Conservation (phyloP, 2,329 filamentous ascomycete genomes). For the Fusarium albosuccineum region DNA sequence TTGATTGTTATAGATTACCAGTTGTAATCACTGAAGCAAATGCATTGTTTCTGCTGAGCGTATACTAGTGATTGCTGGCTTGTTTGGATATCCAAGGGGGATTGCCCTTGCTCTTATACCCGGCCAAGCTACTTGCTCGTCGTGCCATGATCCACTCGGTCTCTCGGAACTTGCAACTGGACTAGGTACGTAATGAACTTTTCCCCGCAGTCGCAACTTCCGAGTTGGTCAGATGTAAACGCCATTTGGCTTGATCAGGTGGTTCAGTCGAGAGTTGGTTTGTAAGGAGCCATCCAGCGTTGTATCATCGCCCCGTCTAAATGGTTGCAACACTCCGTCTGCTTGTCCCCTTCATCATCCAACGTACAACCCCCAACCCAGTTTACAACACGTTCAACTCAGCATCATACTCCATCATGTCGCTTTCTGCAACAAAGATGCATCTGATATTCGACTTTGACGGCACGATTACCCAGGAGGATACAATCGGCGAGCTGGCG, state of each 20-base stretch:
- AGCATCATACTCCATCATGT: not conserved
- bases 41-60: not conserved
- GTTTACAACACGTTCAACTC: conserved; percentile 7
- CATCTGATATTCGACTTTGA: conserved; percentile 70
- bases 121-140: conserved; percentile 11
- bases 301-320: conserved; percentile 9
- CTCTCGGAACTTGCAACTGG: conserved; percentile 17
- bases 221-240: conserved; percentile 18
- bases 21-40: conserved; percentile 32
- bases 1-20: conserved; percentile 32
- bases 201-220: conserved; percentile 35
- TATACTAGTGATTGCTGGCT: conserved; percentile 1
- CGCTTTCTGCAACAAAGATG: conserved; percentile 45
- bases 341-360: conserved; percentile 13
- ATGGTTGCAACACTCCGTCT: conserved; percentile 19
- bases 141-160: conserved; percentile 33
- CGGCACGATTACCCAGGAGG: conserved; percentile 67
- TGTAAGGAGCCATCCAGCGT: not conserved
- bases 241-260: conserved; percentile 19
- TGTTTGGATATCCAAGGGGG: not conserved
- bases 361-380: conserved; percentile 5
- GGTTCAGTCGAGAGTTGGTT: not conserved
- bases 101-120: not conserved
- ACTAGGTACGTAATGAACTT: conserved; percentile 42
- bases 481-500: conserved; percentile 65